Conservation (phyloP, 176 grass and related monocot species). For the Bromus sterilis region DNA sequence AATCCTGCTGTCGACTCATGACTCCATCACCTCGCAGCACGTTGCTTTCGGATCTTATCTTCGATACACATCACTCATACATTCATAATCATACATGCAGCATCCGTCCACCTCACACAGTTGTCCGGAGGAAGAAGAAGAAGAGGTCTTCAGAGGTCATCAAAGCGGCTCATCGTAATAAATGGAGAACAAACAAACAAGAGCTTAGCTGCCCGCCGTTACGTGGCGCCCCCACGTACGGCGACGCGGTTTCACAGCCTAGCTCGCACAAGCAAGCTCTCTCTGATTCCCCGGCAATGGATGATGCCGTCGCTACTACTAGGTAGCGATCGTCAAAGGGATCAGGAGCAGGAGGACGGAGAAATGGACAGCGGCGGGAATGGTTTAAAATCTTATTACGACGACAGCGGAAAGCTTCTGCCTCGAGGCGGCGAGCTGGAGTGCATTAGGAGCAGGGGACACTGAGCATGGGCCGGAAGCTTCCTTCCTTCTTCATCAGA, state of each 20-base stretch:
- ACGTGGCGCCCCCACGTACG: background rate
- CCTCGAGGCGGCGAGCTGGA: slow-evolving; percentile 43
- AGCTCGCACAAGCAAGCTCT: slow-evolving; percentile 22
- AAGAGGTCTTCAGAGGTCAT: slow-evolving; percentile 6
- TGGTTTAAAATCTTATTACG: slow-evolving; percentile 7
- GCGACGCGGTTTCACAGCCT: slow-evolving; percentile 52
- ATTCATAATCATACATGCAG: background rate
- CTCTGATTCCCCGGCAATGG: background rate
- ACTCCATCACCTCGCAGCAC: background rate
- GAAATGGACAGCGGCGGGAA: slow-evolving; percentile 26
- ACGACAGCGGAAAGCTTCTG: slow-evolving; percentile 8
- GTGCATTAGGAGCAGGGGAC: slow-evolving; percentile 35
- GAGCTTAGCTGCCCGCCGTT: slow-evolving; percentile 34
- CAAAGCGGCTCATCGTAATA: background rate
- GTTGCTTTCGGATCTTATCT: slow-evolving; percentile 23
- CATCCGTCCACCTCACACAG: slow-evolving; percentile 23
- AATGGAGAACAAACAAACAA: slow-evolving; percentile 2
- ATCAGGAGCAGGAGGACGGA: background rate
- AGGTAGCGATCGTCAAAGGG: slow-evolving; percentile 27
- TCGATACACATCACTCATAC: background rate
- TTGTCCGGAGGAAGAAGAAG: background rate
- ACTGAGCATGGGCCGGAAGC: slow-evolving; percentile 20
- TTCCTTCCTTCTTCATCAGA: background rate
- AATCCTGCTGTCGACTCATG: background rate
- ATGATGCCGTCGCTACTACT: slow-evolving; percentile 13